Percentiles rank a stretch among this genome's conserved stretches.
phyloP scores from a whole-genome alignment of 768 basidiomycete genomes.

The Mycena kentingensis region DNA sequence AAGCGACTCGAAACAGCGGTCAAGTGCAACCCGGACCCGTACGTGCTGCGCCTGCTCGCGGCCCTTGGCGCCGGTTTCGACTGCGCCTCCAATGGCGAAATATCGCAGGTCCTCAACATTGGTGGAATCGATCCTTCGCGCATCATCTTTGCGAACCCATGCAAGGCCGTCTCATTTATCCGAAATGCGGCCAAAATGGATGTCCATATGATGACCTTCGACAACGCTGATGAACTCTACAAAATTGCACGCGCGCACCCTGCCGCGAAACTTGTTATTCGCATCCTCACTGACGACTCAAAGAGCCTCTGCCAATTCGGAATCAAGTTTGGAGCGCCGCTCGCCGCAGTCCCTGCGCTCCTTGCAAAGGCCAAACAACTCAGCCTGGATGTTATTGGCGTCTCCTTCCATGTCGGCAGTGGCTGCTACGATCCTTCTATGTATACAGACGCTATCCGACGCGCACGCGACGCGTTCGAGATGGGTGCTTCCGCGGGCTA shows the following conservation, averaged over 20 bases:
- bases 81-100: constrained; percentile 95
- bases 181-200: constrained; percentile 77
- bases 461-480: constrained; percentile 82
- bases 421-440: constrained; percentile 93
- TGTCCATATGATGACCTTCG: constrained; percentile 96
- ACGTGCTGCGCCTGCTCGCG: constrained; percentile 87
- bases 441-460: constrained; percentile 86
- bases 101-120: constrained; percentile 72
- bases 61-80: constrained; percentile 93
- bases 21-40: constrained; percentile 98
- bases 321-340: constrained; percentile 93
- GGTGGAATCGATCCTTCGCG: constrained; percentile 75
- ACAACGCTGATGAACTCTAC: constrained; percentile 94
- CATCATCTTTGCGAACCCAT: constrained; percentile 98
- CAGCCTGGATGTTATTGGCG: constrained; percentile 83
- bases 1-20: constrained; percentile 62
- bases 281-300: constrained; percentile 97
- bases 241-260: constrained; percentile 87
- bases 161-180: constrained; percentile 94
- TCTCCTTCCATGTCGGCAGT: constrained; percentile 97
- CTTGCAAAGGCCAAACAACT: constrained; percentile 79
- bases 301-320: constrained; percentile 92
- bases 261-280: constrained; percentile 81
- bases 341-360: constrained; percentile 76
- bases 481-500: constrained; percentile 85